Base-by-base conservation (phyloP, 2,329 filamentous ascomycete species). In the Neonectria sp. region DNA sequence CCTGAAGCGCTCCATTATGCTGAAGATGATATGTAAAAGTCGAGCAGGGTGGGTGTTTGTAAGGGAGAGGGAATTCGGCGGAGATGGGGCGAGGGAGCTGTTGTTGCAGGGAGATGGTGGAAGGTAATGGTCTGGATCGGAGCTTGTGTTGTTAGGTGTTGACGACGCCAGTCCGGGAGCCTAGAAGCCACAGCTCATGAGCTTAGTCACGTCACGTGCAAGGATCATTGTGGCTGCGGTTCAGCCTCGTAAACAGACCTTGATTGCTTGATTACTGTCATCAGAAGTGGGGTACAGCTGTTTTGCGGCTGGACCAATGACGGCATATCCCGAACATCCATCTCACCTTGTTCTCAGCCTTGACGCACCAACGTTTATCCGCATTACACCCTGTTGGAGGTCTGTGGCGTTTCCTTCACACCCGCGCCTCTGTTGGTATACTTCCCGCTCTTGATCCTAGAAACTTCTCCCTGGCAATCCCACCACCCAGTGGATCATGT, bases 1-100 rank as follows among this genome's bases (percentile, higher is more conserved):
- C 84, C 93, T 95, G 82, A 98, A 91, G 80, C 95, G 92, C 80
- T 98, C 95, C 95, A 98, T 98, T 67, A 72, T 86, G 75, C 67
- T 59, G 33, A 55, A 69, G 55, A 49, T 35, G 65, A 61, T 63
- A 53, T 64, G 59, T 55, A 35, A 66, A 43, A 33, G 33, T 68
- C 60, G n/a, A 17, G n/a, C 5, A 56, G 51, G 46, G 21, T 24
- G 31, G 6, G 15, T 24, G n/a, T 24, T 11, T 35, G 17, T 35
- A 31, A 24, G 29, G 35, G 11, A 8, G n/a, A 35, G 29, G 24
- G 25, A 43, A 35, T 51, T 43, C 8, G 55, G 61, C 48, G 45
- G 51, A 43, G 37, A 55, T 52, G 46, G 46, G 51, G 53, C 33
- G 60, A 56, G 37, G 27, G 46, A 60, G 59, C 60, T 55, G 63